These are phyloP conservation scores for Colletotrichum sojae DNA, from an alignment of 2,329 filamentous ascomycete species.

Conservation along the genomic window DNA sequence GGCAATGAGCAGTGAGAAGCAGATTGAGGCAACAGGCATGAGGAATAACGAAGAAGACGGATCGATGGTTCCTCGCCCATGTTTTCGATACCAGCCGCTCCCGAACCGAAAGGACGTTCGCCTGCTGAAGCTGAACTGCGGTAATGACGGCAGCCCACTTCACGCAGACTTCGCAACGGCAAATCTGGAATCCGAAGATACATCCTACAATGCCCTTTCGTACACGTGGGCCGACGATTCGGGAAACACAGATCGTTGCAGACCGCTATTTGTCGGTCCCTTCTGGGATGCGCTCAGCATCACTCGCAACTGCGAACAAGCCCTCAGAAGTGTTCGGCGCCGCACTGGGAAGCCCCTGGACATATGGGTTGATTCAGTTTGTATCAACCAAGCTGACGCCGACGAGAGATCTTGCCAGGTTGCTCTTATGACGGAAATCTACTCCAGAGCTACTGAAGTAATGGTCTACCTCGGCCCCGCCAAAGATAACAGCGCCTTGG, in stretches of 20 bases:
- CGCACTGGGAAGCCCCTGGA: not conserved
- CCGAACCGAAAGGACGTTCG: not conserved
- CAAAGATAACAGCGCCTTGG: not conserved
- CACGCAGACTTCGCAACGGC: not conserved
- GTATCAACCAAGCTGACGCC: constrained; percentile 22
- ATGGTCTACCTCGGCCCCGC: not conserved
- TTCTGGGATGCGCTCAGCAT: not conserved
- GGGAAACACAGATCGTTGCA: not conserved
- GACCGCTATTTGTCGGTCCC: not conserved
- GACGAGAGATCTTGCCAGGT: constrained; percentile 26
- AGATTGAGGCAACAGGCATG: too few relatives aligned
- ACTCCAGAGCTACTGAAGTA: constrained; percentile 11
- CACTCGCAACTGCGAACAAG: not conserved
- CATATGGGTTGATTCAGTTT: not conserved
- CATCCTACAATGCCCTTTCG: not conserved
- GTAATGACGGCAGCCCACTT: fast-evolving
- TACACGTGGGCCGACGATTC: not conserved
- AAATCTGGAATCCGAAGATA: fast-evolving
- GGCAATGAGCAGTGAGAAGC: too few relatives aligned
- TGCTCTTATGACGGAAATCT: constrained; percentile 28
- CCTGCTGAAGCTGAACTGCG: not conserved
- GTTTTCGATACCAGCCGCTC: not conserved
- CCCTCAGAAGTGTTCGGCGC: not conserved
- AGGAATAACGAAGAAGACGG: too few relatives aligned
- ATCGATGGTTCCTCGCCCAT: not conserved